Base-by-base conservation (phyloP, 208 protist genomes). In the Naegleria lovaniensis region DNA sequence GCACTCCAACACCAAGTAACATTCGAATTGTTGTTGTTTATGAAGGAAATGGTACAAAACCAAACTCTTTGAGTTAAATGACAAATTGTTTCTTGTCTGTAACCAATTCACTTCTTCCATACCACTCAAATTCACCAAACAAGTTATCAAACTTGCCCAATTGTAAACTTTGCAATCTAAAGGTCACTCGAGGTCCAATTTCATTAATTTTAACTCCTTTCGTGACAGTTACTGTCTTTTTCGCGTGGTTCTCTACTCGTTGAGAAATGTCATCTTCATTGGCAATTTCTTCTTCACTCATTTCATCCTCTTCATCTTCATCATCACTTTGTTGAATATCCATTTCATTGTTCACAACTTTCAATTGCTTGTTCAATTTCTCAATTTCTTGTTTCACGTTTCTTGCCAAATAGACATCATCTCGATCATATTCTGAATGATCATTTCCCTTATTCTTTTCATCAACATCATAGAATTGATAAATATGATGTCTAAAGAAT, bases 51-150 rank as follows among this genome's bases (percentile, higher is more conserved):
- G n/a, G n/a, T n/a, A n/a, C n/a, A n/a, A n/a, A n/a, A n/a, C n/a
- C n/a, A n/a, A n/a, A n/a, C n/a, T n/a, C n/a, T n/a, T n/a, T n/a
- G n/a, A n/a, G n/a, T n/a, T 67, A 67, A 67, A 67, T 67, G 22
- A 36, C n/a, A 79, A 79, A 79, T 79, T 79, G 67, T 79, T 79
- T 79, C 67, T 36, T 79, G 7, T 29, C 16, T 36, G 25, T 6
- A 36, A 79, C 9, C 19, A 92, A 15, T 79, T 92, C 91, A 95
- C 96, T 97, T 93, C 97, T 98, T 16, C 96, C 95, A 91, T 96
- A 97, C 95, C 96, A 98, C 94, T 98, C 97, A 92, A 97, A 98
- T 93, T 97, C 96, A 41, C 97, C 96, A 91, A 96, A 97, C 91
- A 97, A 93, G n/a, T 94, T 93, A 91, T 98, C 96, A 91, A 97